Base-by-base conservation (phyloP, 352 stramenopile species). In the Pythium insidiosum region DNA sequence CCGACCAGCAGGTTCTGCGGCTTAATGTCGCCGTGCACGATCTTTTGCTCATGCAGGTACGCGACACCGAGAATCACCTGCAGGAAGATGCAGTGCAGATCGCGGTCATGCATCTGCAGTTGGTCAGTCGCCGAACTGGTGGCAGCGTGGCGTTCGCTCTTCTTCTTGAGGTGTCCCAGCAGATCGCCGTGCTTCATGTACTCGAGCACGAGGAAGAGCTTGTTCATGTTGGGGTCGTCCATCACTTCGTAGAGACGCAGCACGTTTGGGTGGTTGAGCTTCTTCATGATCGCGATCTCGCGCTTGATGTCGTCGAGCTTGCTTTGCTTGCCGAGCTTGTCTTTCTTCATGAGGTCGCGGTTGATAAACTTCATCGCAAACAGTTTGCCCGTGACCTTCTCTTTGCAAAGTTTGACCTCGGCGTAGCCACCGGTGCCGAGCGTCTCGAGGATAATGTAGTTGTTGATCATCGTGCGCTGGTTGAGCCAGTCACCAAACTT, bases 201-300 rank as follows among this genome's bases (percentile, higher is more conserved):
- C 61, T 99, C 95, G n/a, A 99, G 66, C 2, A 99, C 92, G 51
- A 99, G 84, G 44, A 97, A 98, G 1, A 98, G 64, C 31, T 93
- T 92, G 64, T 97, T 93, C 47, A 90, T 88, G 33, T 91, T 90
- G 4, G 88, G 79, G 40, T 94, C 93, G 58, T 98, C 94, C 71
- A 98, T 97, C 12, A 98, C 94, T 65, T 99, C 93, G 52, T 94
- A 94, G 16, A 99, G 56, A 15, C 74, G 63, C 6, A 98, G 59
- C 0, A 98, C 69, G 45, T 98, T 98, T 3, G 93, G 93, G 64
- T 99, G 95, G 22, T 84, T 80, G 9, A 99, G 63, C 47, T 97
- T 96, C 63, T 98, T 98, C 94, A 98, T 98, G 35, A 98, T 92
- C 4, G 90, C 94, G 60, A 98, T 97, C 58, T 98, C 94, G 33